phyloP scores from a whole-genome alignment of 805 yeast genomes.

The Barnettozyma siamensis region DNA sequence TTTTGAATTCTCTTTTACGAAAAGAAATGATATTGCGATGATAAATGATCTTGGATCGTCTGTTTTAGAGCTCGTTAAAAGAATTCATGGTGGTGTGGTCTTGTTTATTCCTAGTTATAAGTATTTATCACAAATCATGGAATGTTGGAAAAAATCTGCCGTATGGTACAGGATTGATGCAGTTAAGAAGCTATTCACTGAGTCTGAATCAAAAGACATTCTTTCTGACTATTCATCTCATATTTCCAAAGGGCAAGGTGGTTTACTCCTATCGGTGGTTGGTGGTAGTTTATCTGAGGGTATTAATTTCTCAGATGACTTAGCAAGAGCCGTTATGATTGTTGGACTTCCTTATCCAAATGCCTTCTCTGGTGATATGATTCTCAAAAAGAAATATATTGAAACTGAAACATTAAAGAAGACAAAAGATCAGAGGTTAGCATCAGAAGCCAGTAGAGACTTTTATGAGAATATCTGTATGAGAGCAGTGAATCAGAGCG shows the following conservation, averaged over 20 bases:
- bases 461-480: slow-evolving; percentile 82
- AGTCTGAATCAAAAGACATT: slow-evolving; percentile 45
- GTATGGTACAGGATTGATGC: slow-evolving; percentile 30
- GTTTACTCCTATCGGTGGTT: slow-evolving; percentile 74
- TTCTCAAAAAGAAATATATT: slow-evolving; percentile 63
- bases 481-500: slow-evolving; percentile 88
- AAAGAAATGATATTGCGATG: slow-evolving; percentile 43
- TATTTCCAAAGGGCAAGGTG: slow-evolving; percentile 43
- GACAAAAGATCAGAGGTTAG: slow-evolving; percentile 44
- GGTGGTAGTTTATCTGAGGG: slow-evolving; percentile 95
- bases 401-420: slow-evolving; percentile 41
- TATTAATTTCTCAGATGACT: slow-evolving; percentile 78
- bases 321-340: slow-evolving; percentile 86
- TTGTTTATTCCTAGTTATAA: slow-evolving; percentile 82
- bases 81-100: slow-evolving; percentile 71
- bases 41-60: slow-evolving; percentile 46
- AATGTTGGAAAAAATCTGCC: slow-evolving; percentile 42
- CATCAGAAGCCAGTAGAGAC: slow-evolving; percentile 42
- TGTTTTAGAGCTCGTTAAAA: slow-evolving; percentile 35
- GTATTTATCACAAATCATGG: slow-evolving; percentile 49
- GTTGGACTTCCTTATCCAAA: slow-evolving; percentile 90
- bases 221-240: slow-evolving; percentile 45
- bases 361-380: slow-evolving; percentile 70
- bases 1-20: slow-evolving; percentile 66
- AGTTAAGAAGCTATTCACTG: slow-evolving; percentile 49